These are phyloP conservation scores for Lasiodiplodia gonubiensis DNA, from an alignment of 2,329 filamentous ascomycete genomes.

Conservation along the genomic window DNA sequence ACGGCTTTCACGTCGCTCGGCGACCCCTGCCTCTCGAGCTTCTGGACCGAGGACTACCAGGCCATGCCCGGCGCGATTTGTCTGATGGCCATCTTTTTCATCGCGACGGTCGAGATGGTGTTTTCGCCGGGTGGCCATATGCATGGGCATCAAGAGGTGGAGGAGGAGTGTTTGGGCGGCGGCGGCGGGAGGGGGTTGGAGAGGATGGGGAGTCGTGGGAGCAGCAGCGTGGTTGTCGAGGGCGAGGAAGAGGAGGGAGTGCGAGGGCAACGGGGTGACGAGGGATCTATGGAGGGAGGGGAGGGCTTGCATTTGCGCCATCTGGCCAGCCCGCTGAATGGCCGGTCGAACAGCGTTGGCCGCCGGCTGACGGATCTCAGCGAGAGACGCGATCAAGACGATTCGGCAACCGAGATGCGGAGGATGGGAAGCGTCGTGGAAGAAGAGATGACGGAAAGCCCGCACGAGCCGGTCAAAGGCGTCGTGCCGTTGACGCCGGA, in stretches of 20 bases:
- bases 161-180: constrained; percentile 58
- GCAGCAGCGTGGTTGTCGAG: not conserved
- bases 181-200: not conserved
- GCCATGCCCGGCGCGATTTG: constrained; percentile 48
- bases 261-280: not conserved
- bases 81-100: constrained; percentile 57
- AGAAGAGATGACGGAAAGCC: constrained; percentile 1
- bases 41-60: constrained; percentile 46
- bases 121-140: constrained; percentile 65
- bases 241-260: not conserved
- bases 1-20: constrained; percentile 48
- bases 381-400: not conserved
- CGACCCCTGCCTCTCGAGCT: constrained; percentile 45
- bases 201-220: not conserved
- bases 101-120: constrained; percentile 87
- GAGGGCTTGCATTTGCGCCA: not conserved
- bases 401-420: constrained; percentile 7
- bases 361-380: not conserved
- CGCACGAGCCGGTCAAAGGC: constrained; percentile 32
- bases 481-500: constrained; percentile 56
- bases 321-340: constrained; percentile 26
- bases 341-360: constrained; percentile 3
- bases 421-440: constrained; percentile 29
- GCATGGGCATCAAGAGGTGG: constrained; percentile 58
- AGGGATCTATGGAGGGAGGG: constrained; percentile 1